phyloP scores from a whole-genome alignment of 352 stramenopile species.

The Sclerospora graminicola region DNA sequence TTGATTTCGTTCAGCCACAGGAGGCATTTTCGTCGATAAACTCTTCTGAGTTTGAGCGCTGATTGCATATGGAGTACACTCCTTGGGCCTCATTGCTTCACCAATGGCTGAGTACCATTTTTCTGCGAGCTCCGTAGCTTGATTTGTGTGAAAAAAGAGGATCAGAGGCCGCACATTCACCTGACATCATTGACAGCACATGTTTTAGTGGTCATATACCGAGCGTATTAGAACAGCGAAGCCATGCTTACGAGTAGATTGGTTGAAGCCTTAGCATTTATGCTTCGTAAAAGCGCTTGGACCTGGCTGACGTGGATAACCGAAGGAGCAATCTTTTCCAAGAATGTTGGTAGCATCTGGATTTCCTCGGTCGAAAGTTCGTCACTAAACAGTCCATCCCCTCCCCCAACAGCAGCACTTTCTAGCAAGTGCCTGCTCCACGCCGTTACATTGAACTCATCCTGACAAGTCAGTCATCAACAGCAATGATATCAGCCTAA shows the following conservation, averaged over 20 bases:
- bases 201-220: neutral
- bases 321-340: conserved; percentile 10
- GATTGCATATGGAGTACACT: neutral
- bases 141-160: conserved; percentile 4
- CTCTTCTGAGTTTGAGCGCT: neutral
- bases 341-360: conserved; percentile 29
- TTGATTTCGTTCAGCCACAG: conserved; percentile 1
- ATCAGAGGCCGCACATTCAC: conserved; percentile 11
- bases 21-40: neutral
- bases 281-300: conserved; percentile 27
- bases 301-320: conserved; percentile 28
- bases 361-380: conserved; percentile 9
- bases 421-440: conserved; percentile 30
- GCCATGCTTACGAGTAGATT: conserved; percentile 17
- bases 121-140: conserved; percentile 11
- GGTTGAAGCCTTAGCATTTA: conserved; percentile 15
- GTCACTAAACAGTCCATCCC: conserved; percentile 22
- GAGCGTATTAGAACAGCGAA: neutral
- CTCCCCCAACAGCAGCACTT: conserved; percentile 14
- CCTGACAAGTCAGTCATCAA: conserved; percentile 11
- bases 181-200: conserved; percentile 1
- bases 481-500: conserved; percentile 1
- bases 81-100: neutral
- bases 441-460: conserved; percentile 34
- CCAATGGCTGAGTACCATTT: conserved; percentile 12